Evolutionary conservation across 208 protist genomes (phyloP).

Genomic region (Leishmania gerbilli): DNA sequence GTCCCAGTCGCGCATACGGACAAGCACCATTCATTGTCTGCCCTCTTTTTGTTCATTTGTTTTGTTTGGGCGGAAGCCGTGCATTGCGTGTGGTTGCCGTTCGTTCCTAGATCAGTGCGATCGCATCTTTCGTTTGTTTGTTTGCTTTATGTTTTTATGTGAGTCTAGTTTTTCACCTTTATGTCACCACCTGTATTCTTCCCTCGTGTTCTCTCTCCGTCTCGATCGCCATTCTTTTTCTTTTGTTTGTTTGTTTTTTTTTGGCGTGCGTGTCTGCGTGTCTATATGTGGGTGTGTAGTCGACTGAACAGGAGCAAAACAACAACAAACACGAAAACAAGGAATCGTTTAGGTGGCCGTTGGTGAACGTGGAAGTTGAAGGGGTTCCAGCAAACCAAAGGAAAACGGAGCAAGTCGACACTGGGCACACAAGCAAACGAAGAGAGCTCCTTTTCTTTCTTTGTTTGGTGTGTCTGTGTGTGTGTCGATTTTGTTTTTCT

Average conservation of each 20-base stretch:
- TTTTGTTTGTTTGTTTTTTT: neutral
- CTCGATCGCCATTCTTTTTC: neutral
- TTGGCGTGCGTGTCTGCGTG: neutral
- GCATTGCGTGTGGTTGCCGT: neutral
- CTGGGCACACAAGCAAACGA: too few relatives aligned
- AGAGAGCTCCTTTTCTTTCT: neutral
- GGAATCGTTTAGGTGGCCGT: neutral
- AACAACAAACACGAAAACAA: neutral
- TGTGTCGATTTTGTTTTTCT: neutral
- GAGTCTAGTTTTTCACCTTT: neutral
- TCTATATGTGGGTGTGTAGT: neutral
- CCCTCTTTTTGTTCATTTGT: neutral
- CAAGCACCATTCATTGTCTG: neutral
- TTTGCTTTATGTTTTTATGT: neutral
- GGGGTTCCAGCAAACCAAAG: too few relatives aligned
- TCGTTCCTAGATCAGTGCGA: neutral
- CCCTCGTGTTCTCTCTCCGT: neutral
- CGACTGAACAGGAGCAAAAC: neutral
- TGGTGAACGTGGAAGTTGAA: too few relatives aligned
- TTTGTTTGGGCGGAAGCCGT: too few relatives aligned
- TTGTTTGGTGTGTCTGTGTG: neutral
- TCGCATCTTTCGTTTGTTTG: neutral
- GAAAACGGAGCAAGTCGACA: too few relatives aligned
- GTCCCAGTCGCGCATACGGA: neutral
- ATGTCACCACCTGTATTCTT: neutral